Evolutionary conservation across 768 basidiomycete genomes (phyloP), one percentile per base, ranked within the genome.

Genomic region (Austroboletus festivus): DNA sequence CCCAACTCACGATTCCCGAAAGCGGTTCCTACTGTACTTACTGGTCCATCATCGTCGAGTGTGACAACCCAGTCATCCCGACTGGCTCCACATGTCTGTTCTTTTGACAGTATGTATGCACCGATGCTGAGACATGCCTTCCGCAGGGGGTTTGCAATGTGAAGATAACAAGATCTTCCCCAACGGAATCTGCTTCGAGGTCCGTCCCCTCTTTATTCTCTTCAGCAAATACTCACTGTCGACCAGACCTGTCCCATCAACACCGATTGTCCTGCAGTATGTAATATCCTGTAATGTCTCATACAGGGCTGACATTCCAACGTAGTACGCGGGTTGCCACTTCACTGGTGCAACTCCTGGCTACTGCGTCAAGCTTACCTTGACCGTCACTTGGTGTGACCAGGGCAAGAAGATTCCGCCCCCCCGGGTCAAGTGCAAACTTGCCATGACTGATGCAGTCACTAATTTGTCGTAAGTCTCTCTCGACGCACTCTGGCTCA

Each of bases 11-110:
- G 30, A 42, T 53, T 20, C 49, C 52, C 1, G 41, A 51, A 3
- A 19, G 24, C 15, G 15, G 41, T 6, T 47, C 13, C 13, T 11
- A 15, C n/a, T 51, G 19, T 21, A 8, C 40, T 3, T 53, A 46
- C 49, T 53, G 40, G 35, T 51, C 52, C 24, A 46, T 51, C 38
- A 51, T 54, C 18, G 10, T 54, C 19, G 50, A 51, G 16, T 51
- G 52, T n/a, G 37, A 43, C 33, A 54, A 22, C 22, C 11, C 24
- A 4, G 20, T 40, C 26, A 47, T 44, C 22, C 52, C 50, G 10
- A 13, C 50, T 15, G 45, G 38, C 4, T 44, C 11, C 19, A 43
- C 28, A 44, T 54, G 50, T 54, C 15, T 4, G 50, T 54, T 4
- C 2, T 30, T 11, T 2, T 13, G 5, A 6, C n/a, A 2, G 9